Percentiles rank a stretch among this genome's conserved stretches.
Conservation (phyloP, 805 yeast species). For the Kazachstania taianensis region DNA sequence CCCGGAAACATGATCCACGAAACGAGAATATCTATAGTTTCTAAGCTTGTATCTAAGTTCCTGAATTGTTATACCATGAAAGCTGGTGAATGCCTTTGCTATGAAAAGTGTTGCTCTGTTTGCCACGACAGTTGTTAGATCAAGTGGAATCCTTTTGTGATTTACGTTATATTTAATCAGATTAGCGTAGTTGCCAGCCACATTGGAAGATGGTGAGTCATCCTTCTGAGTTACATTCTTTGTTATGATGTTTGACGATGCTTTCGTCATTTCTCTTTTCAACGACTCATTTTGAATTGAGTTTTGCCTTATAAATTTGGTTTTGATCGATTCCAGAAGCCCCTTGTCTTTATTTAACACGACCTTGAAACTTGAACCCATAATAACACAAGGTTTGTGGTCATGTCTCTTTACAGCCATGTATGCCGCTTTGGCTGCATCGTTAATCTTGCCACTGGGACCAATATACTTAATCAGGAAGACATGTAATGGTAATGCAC, state of each 20-base stretch:
- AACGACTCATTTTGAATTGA: neutral
- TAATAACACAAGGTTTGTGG: conserved; percentile 38
- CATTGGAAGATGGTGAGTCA: neutral
- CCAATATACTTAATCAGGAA: conserved; percentile 57
- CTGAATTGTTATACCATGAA: conserved; percentile 43
- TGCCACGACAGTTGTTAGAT: conserved; percentile 39
- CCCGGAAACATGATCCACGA: conserved; percentile 53
- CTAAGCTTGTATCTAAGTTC: conserved; percentile 52
- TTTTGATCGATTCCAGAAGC: conserved; percentile 29
- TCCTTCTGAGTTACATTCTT: neutral
- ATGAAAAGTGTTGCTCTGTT: conserved; percentile 51
- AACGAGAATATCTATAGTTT: conserved; percentile 55
- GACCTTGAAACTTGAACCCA: conserved; percentile 39
- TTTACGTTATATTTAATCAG: conserved; percentile 1
- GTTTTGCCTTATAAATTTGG: conserved; percentile 27
- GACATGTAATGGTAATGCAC: conserved; percentile 73
- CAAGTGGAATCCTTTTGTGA: conserved; percentile 34
- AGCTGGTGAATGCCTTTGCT: conserved; percentile 40
- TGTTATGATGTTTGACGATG: neutral
- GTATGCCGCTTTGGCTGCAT: conserved; percentile 39
- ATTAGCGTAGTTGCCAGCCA: neutral
- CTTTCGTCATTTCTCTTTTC: conserved; percentile 5
- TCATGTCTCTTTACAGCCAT: conserved; percentile 35
- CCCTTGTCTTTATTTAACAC: conserved; percentile 38
- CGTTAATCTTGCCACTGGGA: conserved; percentile 36